Base-by-base conservation (phyloP, 306 rosid genomes). In the Vigna nakashimae region DNA sequence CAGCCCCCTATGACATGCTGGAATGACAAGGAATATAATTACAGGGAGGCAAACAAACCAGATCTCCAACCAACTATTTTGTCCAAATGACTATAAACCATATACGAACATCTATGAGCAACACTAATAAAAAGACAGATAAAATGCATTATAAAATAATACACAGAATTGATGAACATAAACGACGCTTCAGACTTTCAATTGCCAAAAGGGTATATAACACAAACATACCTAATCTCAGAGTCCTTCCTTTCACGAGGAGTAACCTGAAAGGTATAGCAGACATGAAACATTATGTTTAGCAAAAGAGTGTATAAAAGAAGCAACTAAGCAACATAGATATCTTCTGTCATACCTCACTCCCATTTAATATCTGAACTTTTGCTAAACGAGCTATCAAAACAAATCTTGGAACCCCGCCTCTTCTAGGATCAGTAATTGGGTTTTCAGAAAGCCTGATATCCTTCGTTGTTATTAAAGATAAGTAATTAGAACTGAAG, bases 181-280 rank as follows among this genome's bases (percentile, higher is more conserved):
- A 55, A 56, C 52, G 18, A 49, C 52, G 57, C 18, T 22, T 45
- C 42, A 8, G 14, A 46, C 38, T 66, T 32, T 60, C 48, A 36
- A 20, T 46, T 28, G 57, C 64, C 57, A 32, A 51, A 52, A 32
- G 74, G 28, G 38, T 48, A 2, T 43, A 73, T 36, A 59, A 50
- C 56, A 74, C 18, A 24, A 80, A 75, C 78, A 17, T 73, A 92
- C 98, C 98, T 89, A 77, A 95, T 92, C 87, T 95, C 98, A 6
- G 98, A 95, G 49, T 95, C 98, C 82, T 89, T 95, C 89, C 97
- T 91, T 84, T 95, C 98, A 55, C 97, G 98, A 55, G 78, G 76
- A 46, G 86, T 89, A 63, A 95, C 85, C 98, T 94, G 80, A 58
- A 85, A 79, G 69, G 75, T 78, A 69, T 56, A 62, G 79, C 64